A percentile compares a stretch with the other conserved stretches of the same genome.
phyloP scores from a whole-genome alignment of 805 yeast species.

The Teunomyces aglyptinius region DNA sequence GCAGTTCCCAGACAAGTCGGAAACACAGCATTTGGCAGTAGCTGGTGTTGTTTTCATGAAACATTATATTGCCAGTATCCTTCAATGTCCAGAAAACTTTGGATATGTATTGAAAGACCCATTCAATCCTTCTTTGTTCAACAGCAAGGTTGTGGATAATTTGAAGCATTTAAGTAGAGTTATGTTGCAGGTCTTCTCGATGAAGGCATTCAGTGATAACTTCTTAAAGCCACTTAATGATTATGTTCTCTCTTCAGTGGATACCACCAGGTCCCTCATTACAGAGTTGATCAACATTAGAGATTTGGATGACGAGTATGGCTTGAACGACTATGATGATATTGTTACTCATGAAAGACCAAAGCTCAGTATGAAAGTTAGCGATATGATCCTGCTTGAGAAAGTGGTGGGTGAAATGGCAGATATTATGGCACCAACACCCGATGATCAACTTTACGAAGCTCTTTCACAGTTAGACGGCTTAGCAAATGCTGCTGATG shows the following conservation, averaged over 20 bases:
- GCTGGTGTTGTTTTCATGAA: constrained; percentile 66
- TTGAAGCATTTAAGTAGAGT: constrained; percentile 56
- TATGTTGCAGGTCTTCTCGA: constrained; percentile 61
- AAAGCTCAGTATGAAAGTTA: constrained; percentile 39
- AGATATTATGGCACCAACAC: constrained; percentile 44
- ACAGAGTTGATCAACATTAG: constrained; percentile 50
- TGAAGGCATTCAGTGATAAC: constrained; percentile 68
- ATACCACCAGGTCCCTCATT: constrained; percentile 45
- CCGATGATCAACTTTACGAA: constrained; percentile 55
- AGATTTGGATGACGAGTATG: constrained; percentile 58
- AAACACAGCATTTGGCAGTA: constrained; percentile 58
- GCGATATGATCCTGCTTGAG: constrained; percentile 48
- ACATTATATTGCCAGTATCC: constrained; percentile 46
- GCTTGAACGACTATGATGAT: constrained; percentile 67
- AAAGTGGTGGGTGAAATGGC: constrained; percentile 41
- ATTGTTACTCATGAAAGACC: constrained; percentile 51
- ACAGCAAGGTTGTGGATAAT: constrained; percentile 42
- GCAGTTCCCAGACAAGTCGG: constrained; percentile 57
- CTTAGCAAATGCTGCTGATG: constrained; percentile 35
- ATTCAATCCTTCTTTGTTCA: constrained; percentile 17
- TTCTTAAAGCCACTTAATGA: constrained; percentile 81
- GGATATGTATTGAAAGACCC: constrained; percentile 45
- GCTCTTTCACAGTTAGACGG: constrained; percentile 41
- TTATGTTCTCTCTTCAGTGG: constrained; percentile 53
- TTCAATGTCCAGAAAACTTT: constrained; percentile 54